Percentiles rank a stretch among this genome's conserved stretches.
Evolutionary conservation across 2,329 filamentous ascomycete genomes (phyloP).

Genomic region (Aspergillus pseudoviridinutans): DNA sequence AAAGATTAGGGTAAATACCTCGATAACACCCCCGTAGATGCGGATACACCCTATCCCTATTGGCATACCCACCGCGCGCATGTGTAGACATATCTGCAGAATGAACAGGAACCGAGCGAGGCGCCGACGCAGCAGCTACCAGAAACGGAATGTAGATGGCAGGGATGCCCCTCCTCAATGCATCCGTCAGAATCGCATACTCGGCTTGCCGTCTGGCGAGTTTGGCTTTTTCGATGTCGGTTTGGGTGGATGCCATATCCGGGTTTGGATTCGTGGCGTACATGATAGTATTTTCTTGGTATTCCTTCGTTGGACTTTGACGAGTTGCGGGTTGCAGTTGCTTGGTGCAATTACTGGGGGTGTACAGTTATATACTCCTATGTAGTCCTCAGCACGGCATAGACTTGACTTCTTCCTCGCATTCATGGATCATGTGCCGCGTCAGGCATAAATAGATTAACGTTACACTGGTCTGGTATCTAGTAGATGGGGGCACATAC

Average conservation of each 20-base stretch:
- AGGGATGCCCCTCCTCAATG: constrained; percentile 1
- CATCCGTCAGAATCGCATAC: constrained; percentile 7
- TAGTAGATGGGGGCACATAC: not conserved
- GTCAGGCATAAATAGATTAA: too few relatives aligned
- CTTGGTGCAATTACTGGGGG: not conserved
- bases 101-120: too few relatives aligned
- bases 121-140: not conserved
- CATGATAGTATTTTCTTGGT: not conserved
- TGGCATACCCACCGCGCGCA: too few relatives aligned
- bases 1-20: not conserved
- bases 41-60: not conserved
- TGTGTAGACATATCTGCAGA: too few relatives aligned
- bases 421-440: too few relatives aligned
- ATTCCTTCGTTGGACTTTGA: too few relatives aligned
- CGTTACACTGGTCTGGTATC: not conserved
- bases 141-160: constrained; percentile 1
- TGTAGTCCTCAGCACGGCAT: too few relatives aligned
- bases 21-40: not conserved
- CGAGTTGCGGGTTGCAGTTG: too few relatives aligned
- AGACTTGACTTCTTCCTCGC: too few relatives aligned
- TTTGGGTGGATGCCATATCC: not conserved
- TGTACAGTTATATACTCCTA: not conserved
- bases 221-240: constrained; percentile 4
- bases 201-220: constrained; percentile 7
- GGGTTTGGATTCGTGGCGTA: too few relatives aligned